These are phyloP conservation scores for Boletus rubescentipes DNA, from an alignment of 768 basidiomycete genomes.

Conservation along the genomic window DNA sequence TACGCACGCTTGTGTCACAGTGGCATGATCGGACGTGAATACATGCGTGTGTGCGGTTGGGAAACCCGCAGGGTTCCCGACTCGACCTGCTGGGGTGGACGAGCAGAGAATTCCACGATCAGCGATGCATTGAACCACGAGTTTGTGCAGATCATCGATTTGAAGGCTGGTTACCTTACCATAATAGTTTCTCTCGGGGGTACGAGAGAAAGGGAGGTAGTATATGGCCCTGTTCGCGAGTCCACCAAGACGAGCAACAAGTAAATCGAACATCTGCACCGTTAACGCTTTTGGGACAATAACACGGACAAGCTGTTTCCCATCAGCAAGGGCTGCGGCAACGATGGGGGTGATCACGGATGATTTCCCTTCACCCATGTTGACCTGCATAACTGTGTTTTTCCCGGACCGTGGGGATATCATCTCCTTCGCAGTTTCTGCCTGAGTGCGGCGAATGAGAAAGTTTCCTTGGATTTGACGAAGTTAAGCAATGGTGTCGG, in stretches of 20 bases:
- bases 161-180: neutral
- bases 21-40: too few species aligned
- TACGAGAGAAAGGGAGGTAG: constrained; percentile 33
- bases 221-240: constrained; percentile 45
- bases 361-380: too few species aligned
- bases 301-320: too few species aligned
- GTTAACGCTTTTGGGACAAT: constrained; percentile 38
- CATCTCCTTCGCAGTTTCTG: constrained; percentile 42
- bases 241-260: constrained; percentile 39
- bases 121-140: constrained; percentile 38
- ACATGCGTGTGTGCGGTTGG: too few species aligned
- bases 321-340: too few species aligned
- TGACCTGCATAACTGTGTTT: constrained; percentile 40
- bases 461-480: constrained; percentile 37
- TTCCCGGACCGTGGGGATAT: constrained; percentile 32
- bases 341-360: too few species aligned
- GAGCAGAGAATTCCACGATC: constrained; percentile 8
- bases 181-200: constrained; percentile 1
- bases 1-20: too few species aligned
- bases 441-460: neutral
- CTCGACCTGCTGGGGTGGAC: constrained; percentile 48
- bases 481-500: neutral
- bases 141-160: constrained; percentile 20
- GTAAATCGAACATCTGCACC: constrained; percentile 44
- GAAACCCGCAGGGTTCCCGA: too few species aligned